phyloP scores from a whole-genome alignment of 306 rosid genomes.

The Vachellia collinsii region DNA sequence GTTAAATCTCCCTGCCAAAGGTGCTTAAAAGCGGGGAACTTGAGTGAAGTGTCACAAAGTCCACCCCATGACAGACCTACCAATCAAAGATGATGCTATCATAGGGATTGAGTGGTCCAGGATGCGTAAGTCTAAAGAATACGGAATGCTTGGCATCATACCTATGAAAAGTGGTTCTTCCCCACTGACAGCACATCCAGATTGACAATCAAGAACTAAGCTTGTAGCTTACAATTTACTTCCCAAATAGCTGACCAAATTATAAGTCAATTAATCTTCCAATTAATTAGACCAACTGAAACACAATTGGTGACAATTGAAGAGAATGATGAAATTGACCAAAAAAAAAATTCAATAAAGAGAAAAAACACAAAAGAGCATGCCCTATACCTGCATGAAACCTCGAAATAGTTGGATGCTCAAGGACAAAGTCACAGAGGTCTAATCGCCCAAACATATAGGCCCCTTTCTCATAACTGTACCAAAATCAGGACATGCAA shows the following conservation, averaged over 20 bases:
- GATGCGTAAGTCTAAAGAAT: background rate
- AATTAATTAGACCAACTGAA: background rate
- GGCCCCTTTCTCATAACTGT: slow-evolving; percentile 81
- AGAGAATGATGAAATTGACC: slow-evolving; percentile 1
- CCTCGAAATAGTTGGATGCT: slow-evolving; percentile 86
- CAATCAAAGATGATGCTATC: background rate
- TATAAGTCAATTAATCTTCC: background rate
- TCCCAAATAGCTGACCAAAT: background rate
- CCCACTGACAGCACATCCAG: background rate
- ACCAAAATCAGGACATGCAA: background rate
- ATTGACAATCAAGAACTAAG: background rate
- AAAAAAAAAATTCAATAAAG: no score
- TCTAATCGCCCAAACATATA: slow-evolving; percentile 95
- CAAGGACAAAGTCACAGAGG: slow-evolving; percentile 85
- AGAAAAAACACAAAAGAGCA: background rate
- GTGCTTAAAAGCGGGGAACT: background rate
- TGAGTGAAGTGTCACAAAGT: background rate
- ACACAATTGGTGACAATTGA: background rate
- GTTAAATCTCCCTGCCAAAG: background rate
- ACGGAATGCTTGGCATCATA: background rate
- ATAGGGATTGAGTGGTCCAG: background rate
- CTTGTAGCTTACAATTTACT: background rate
- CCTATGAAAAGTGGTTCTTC: background rate
- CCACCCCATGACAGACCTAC: background rate
- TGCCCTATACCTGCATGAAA: slow-evolving; percentile 77